phyloP scores from a whole-genome alignment of 805 yeast genomes.

The Wickerhamomyces subpelliculosus region DNA sequence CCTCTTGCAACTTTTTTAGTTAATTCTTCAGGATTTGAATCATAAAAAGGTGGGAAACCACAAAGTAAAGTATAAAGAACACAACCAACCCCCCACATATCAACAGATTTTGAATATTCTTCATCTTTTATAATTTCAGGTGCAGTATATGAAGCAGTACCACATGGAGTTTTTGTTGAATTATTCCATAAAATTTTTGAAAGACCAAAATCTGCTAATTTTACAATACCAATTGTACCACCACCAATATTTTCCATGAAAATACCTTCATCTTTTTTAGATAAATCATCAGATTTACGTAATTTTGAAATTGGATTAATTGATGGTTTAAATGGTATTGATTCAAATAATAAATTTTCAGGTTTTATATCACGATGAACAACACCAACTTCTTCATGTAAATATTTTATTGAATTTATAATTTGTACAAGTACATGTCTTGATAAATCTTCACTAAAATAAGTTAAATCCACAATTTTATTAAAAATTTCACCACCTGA shows the following conservation, averaged over 20 bases:
- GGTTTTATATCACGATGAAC: constrained; percentile 85
- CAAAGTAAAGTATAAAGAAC: constrained; percentile 88
- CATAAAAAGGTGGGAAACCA: constrained; percentile 97
- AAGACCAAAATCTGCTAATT: constrained; percentile 92
- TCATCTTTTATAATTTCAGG: constrained; percentile 97
- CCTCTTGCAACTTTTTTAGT: constrained; percentile 66
- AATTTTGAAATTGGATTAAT: constrained; percentile 26
- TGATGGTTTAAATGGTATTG: constrained; percentile 45
- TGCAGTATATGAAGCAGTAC: constrained; percentile 97
- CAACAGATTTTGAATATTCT: constrained; percentile 87
- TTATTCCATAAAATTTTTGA: constrained; percentile 74
- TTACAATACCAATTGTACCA: constrained; percentile 85
- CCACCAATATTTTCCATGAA: constrained; percentile 80
- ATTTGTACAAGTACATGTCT: constrained; percentile 60
- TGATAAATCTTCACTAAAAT: constrained; percentile 57
- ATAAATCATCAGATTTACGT: constrained; percentile 60
- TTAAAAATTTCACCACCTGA: constrained; percentile 73
- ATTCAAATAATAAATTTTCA: constrained; percentile 63
- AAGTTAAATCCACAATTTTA: constrained; percentile 59
- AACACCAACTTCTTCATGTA: constrained; percentile 68
- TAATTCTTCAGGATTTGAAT: constrained; percentile 63
- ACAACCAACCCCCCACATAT: constrained; percentile 99
- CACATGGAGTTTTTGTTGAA: constrained; percentile 92
- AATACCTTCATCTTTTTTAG: constrained; percentile 82
- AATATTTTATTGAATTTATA: constrained; percentile 55